phyloP scores from a whole-genome alignment of 129 eudicot species.

The Deinandra increscens region DNA sequence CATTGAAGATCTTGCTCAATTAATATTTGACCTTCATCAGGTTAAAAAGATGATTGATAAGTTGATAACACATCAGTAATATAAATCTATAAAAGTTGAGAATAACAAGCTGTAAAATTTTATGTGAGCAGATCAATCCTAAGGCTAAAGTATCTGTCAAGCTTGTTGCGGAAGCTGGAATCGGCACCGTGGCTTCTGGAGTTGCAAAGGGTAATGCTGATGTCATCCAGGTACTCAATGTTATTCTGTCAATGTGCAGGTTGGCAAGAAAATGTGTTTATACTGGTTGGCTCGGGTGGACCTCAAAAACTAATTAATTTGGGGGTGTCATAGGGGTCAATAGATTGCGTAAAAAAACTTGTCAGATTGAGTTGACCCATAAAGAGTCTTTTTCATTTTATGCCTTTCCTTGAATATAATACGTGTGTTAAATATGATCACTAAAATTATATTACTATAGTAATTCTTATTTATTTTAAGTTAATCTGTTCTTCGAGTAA shows the following conservation, averaged over 20 bases:
- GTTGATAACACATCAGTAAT: neutral
- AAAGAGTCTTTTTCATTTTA: neutral
- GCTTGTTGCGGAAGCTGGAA: slow-evolving; percentile 99
- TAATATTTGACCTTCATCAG: slow-evolving; percentile 98
- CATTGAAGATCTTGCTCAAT: slow-evolving; percentile 97
- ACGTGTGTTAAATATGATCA: neutral
- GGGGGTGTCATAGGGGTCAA: neutral
- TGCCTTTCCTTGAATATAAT: neutral
- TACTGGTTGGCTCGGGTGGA: neutral
- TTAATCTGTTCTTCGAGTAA: neutral
- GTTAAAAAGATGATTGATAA: slow-evolving; percentile 30
- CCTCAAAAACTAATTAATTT: neutral
- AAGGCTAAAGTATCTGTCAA: slow-evolving; percentile 97
- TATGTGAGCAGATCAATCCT: slow-evolving; percentile 78
- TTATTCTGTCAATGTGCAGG: neutral
- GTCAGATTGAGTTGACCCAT: neutral
- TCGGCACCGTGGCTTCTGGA: slow-evolving; percentile 99
- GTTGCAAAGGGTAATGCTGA: slow-evolving; percentile 99
- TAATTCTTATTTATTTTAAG: neutral
- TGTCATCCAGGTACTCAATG: slow-evolving; percentile 69
- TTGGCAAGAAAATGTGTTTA: neutral
- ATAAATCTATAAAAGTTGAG: neutral
- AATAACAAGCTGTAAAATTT: slow-evolving; percentile 11
- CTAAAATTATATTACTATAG: neutral
- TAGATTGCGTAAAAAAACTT: neutral